These are phyloP conservation scores for Microdochium paspali DNA, from an alignment of 2,329 filamentous ascomycete species.

Conservation along the genomic window DNA sequence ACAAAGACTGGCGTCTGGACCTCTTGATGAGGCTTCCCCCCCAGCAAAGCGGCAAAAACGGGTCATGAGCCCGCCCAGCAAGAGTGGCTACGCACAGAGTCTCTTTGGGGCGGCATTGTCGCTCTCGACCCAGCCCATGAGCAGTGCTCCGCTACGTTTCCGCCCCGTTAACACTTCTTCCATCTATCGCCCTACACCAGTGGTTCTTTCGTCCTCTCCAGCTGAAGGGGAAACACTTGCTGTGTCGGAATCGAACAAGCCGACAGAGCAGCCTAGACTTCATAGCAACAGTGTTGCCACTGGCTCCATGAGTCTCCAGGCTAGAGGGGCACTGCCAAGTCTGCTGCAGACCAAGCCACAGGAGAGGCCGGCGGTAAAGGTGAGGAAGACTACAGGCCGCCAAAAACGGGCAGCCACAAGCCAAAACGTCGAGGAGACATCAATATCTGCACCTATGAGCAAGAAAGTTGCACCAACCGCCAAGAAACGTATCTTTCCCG, in stretches of 20 bases:
- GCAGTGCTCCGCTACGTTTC: slow-evolving; percentile 18
- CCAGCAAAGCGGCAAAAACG: slow-evolving; percentile 30
- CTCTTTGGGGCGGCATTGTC: slow-evolving; percentile 37
- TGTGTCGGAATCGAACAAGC: neutral
- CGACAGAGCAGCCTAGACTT: neutral
- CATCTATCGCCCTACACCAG: neutral
- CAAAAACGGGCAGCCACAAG: neutral
- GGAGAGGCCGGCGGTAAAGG: neutral
- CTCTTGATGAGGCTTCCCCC: slow-evolving; percentile 12
- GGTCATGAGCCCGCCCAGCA: slow-evolving; percentile 28
- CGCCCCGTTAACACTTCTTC: slow-evolving; percentile 4
- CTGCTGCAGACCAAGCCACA: slow-evolving; percentile 1
- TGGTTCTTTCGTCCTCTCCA: slow-evolving; percentile 1
- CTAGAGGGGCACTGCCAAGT: neutral
- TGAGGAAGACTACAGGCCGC: neutral
- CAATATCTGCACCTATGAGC: neutral
- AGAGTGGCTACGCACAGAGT: slow-evolving; percentile 39
- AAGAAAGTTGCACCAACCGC: neutral
- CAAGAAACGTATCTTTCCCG: neutral
- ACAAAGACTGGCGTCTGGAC: slow-evolving; percentile 21
- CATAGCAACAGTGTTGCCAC: neutral
- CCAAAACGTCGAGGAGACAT: neutral
- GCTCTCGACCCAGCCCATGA: slow-evolving; percentile 27
- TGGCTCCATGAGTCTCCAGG: neutral
- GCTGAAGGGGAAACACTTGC: slow-evolving; percentile 4